Conservation (phyloP, 1,139 yeast species). For the Diutina pseudorugosa region DNA sequence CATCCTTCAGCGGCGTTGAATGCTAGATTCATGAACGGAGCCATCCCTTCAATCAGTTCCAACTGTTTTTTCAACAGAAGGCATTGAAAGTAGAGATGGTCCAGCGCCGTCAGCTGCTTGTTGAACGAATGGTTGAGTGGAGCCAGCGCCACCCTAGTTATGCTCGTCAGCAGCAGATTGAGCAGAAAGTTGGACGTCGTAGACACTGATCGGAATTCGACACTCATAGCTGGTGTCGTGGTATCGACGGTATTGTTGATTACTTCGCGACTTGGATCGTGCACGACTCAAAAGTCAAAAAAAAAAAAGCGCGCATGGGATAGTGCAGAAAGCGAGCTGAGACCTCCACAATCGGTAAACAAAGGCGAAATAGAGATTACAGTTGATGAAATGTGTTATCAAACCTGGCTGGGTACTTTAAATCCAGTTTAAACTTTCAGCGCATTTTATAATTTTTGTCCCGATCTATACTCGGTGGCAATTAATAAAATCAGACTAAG, state of each 20-base stretch:
- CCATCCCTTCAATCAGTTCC: conserved; percentile 56
- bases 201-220: conserved; percentile 2
- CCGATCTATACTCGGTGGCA: too few species aligned
- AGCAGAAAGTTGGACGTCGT: conserved; percentile 4
- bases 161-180: conserved; percentile 16
- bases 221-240: not conserved
- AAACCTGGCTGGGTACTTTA: too few species aligned
- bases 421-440: too few species aligned
- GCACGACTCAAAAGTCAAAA: not conserved
- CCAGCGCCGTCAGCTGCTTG: conserved; percentile 49
- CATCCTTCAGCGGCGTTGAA: conserved; percentile 43
- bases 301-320: not conserved
- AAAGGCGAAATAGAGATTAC: too few species aligned
- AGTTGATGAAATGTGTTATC: too few species aligned
- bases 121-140: conserved; percentile 42
- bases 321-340: not conserved
- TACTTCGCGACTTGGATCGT: not conserved
- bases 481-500: too few species aligned
- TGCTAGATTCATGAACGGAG: conserved; percentile 42
- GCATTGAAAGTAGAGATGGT: conserved; percentile 70
- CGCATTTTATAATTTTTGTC: too few species aligned
- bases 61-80: conserved; percentile 44
- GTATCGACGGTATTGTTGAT: not conserved
- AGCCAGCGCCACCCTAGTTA: conserved; percentile 27
- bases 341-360: not conserved